Evolutionary conservation across 805 yeast genomes (phyloP).

Genomic region (Saccharomycopsis sp.): DNA sequence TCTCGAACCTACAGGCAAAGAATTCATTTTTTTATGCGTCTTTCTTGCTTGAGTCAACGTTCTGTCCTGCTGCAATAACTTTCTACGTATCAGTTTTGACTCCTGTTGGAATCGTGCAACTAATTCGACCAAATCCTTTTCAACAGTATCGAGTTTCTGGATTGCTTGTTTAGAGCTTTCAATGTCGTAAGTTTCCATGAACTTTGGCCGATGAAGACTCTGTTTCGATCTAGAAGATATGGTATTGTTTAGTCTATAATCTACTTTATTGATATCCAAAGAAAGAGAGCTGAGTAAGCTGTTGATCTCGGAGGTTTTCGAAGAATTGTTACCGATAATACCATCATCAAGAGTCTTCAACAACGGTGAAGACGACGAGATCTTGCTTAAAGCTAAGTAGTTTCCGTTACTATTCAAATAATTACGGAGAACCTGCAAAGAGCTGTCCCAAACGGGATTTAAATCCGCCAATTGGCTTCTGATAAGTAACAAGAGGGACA

Average conservation of each 20-base stretch:
- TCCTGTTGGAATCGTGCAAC: neutral
- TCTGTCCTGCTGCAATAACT: neutral
- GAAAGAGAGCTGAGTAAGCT: neutral
- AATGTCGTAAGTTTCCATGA: neutral
- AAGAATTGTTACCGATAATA: neutral
- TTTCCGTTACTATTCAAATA: neutral
- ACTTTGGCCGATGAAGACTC: neutral
- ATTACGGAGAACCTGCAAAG: neutral
- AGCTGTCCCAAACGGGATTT: neutral
- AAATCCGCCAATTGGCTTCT: neutral
- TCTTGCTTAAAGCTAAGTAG: neutral
- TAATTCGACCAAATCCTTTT: constrained; percentile 2
- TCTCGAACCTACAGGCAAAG: constrained; percentile 11
- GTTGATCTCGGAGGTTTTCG: too few species aligned
- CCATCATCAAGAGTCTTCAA: too few species aligned
- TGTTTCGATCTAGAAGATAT: neutral
- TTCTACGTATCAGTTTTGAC: neutral
- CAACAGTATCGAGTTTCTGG: neutral
- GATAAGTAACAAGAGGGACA: neutral
- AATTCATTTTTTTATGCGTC: neutral
- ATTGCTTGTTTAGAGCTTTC: neutral
- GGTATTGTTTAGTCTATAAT: neutral
- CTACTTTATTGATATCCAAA: neutral
- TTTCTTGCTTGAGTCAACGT: neutral
- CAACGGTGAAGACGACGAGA: too few species aligned